Evolutionary conservation across 768 basidiomycete genomes (phyloP), one percentile per base, ranked within the genome.

Genomic region (Hericium erinaceus): DNA sequence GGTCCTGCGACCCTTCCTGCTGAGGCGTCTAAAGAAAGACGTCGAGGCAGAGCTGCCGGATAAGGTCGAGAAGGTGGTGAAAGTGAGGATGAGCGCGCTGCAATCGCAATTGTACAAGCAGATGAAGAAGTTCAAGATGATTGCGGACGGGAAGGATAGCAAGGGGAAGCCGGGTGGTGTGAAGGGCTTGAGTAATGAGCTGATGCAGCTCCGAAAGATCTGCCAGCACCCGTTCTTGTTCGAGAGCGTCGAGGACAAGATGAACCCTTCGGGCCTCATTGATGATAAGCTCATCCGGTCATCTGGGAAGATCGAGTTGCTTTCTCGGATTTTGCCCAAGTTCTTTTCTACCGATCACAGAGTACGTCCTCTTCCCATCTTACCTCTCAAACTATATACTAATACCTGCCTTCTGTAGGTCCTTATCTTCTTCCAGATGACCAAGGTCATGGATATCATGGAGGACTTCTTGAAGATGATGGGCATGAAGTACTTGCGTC

Each of bases 371-470:
- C 0, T 24, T 46, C 10, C 48, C 5, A 46, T 59, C 52, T 57
- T 48, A 52, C 57, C 13, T 53, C 26, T 57, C 50, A 28, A 7
- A 33, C 38, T 58, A 11, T 16, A 38, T 18, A 40, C 38, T 22
- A 54, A 8, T 55, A 22, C 18, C 37, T 44, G 52, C 37, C 4
- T 39, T 28, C 24, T 49, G 0, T 61, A 93, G 89, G 92, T 95
- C 49, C 83, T 99, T 57, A 98, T 99, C 65, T 98, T 99, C 83
- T 98, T 98, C 85, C 97, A 99, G 73, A 98, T 98, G 97, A 98
- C 95, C 15, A 91, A 93, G 67, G 92, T 98, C 65, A 97, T 98
- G 95, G 92, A 95, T 61, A 94, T 97, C 68, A 92, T 95, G 84
- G 92, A 92, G 65, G 95, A 98, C 66, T 98, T 94, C 66, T 73